These are phyloP conservation scores for Amorphotheca resinae DNA, from an alignment of 495 filamentous ascomycete genomes.

Conservation along the genomic window DNA sequence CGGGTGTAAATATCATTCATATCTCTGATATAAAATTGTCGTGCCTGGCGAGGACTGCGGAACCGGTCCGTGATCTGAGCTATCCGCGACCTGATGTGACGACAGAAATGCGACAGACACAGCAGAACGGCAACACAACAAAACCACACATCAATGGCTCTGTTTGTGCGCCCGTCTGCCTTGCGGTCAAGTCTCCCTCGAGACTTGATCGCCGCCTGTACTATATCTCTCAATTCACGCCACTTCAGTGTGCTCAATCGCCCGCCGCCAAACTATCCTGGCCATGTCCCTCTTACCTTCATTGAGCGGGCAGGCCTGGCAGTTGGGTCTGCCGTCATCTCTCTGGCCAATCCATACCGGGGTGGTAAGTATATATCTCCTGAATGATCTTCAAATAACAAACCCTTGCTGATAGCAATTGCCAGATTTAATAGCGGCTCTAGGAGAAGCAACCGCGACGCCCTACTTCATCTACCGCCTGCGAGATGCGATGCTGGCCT, in stretches of 20 bases:
- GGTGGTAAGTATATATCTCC: slow-evolving; percentile 7
- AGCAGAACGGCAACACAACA: too few species aligned
- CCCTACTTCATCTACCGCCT: slow-evolving; percentile 94
- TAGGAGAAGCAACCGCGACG: slow-evolving; percentile 86
- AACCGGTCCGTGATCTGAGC: too few species aligned
- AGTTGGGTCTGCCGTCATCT: slow-evolving; percentile 68
- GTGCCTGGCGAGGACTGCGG: too few species aligned
- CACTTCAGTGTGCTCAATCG: slow-evolving; percentile 69
- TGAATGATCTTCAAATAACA: slow-evolving; percentile 2
- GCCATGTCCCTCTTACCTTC: slow-evolving; percentile 78
- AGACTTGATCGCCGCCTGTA: slow-evolving; percentile 15
- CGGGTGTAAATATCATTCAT: too few species aligned
- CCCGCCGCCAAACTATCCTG: slow-evolving; percentile 73
- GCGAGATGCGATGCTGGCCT: slow-evolving; percentile 75
- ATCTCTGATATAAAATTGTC: too few species aligned
- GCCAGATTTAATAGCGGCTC: slow-evolving; percentile 80
- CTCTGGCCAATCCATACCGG: slow-evolving; percentile 67
- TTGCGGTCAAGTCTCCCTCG: slow-evolving; percentile 11
- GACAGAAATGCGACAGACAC: too few species aligned
- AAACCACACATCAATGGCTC: slow-evolving; percentile 10
- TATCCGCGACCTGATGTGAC: too few species aligned
- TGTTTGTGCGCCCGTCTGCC: slow-evolving; percentile 9
- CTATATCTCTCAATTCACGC: slow-evolving; percentile 17
- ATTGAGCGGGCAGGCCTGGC: slow-evolving; percentile 68
- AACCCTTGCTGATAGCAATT: slow-evolving; percentile 2